Conservation (phyloP, 177 flowering plant species). For the Vitis hybrid region DNA sequence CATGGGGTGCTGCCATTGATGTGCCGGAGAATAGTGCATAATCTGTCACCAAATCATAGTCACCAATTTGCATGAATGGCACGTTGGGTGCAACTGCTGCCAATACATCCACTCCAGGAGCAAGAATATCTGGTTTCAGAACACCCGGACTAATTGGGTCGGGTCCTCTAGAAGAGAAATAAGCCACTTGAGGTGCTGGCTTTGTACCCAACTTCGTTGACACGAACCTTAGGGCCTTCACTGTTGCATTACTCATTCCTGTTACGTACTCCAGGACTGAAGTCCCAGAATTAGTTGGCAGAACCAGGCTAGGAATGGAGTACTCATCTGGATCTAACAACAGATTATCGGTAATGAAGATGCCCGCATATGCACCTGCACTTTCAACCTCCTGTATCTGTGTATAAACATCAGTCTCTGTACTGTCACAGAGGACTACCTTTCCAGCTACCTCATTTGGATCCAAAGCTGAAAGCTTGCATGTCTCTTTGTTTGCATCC, state of each 20-base stretch:
- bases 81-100: constrained; percentile 24
- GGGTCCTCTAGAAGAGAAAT: constrained; percentile 34
- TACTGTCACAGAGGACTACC: constrained; percentile 25
- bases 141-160: constrained; percentile 18
- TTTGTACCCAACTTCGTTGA: constrained; percentile 19
- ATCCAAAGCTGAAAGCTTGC: constrained; percentile 8
- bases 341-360: constrained; percentile 8
- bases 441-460: constrained; percentile 24
- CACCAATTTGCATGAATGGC: not conserved
- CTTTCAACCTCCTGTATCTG: constrained; percentile 19
- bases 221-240: constrained; percentile 22
- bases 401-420: not conserved
- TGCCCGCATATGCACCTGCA: constrained; percentile 19
- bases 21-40: constrained; percentile 32
- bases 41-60: constrained; percentile 14
- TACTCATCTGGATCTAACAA: constrained; percentile 8
- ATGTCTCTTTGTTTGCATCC: constrained; percentile 13
- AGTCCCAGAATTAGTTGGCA: not conserved
- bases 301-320: constrained; percentile 17
- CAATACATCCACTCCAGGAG: constrained; percentile 30
- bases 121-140: constrained; percentile 36
- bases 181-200: constrained; percentile 38
- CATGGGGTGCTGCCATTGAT: constrained; percentile 41
- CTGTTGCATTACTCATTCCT: constrained; percentile 12
- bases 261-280: constrained; percentile 13